These are phyloP conservation scores for Thelonectria discophora DNA, from an alignment of 2,329 filamentous ascomycete genomes.

Conservation along the genomic window DNA sequence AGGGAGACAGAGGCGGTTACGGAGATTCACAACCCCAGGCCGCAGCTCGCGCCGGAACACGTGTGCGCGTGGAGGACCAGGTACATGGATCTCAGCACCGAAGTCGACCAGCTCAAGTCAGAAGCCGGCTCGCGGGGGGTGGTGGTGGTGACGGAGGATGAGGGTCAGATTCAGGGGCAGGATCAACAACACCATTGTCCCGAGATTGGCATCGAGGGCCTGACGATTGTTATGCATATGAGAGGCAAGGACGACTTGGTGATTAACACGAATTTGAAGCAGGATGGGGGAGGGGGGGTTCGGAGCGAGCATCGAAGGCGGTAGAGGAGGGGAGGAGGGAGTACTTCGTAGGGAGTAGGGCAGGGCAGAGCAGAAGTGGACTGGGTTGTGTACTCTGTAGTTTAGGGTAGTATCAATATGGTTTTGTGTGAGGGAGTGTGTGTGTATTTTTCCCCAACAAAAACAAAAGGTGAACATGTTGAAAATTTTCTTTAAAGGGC, in stretches of 20 bases:
- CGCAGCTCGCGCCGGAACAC: conserved; percentile 51
- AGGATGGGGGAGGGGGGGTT: conserved; percentile 12
- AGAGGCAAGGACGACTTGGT: conserved; percentile 60
- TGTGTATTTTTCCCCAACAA: background rate
- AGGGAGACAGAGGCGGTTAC: conserved; percentile 24
- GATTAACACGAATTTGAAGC: conserved; percentile 58
- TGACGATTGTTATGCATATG: conserved; percentile 62
- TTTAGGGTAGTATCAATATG: conserved; percentile 16
- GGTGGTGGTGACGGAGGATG: conserved; percentile 25
- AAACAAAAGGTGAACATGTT: no score
- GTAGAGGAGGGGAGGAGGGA: background rate
- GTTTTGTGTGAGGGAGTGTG: background rate
- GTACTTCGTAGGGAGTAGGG: conserved; percentile 2
- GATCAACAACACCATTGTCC: conserved; percentile 41
- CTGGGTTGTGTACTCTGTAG: conserved; percentile 11
- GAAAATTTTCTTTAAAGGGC: no score
- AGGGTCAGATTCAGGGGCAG: conserved; percentile 33
- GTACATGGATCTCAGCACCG: conserved; percentile 52
- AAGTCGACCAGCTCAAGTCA: conserved; percentile 53
- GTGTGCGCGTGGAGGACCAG: conserved; percentile 54
- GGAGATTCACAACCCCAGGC: conserved; percentile 46
- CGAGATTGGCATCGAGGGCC: conserved; percentile 56
- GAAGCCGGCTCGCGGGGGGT: conserved; percentile 44
- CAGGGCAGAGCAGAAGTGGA: no score
- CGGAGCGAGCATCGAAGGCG: background rate